Percentiles rank a stretch among this genome's conserved stretches.
phyloP scores from a whole-genome alignment of 2,329 filamentous ascomycete genomes.

The Claviceps humidiphila region DNA sequence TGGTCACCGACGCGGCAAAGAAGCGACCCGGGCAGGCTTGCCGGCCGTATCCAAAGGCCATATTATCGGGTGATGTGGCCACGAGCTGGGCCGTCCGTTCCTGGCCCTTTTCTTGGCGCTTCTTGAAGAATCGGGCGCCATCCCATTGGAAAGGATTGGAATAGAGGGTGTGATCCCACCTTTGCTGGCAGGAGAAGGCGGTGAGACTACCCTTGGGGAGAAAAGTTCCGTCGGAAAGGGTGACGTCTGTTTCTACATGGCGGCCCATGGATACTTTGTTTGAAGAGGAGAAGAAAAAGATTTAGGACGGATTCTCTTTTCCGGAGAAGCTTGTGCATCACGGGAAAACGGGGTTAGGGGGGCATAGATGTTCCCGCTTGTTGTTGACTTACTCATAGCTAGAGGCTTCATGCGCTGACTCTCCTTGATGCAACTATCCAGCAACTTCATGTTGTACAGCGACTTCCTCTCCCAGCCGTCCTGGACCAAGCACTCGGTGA shows the following conservation, averaged over 20 bases:
- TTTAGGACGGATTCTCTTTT: not conserved
- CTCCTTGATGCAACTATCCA: slow-evolving; percentile 35
- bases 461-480: slow-evolving; percentile 3
- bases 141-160: slow-evolving; percentile 21
- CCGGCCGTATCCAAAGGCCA: slow-evolving; percentile 41
- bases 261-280: slow-evolving; percentile 5
- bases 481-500: slow-evolving; percentile 6
- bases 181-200: not conserved
- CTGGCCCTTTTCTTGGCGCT: slow-evolving; percentile 22
- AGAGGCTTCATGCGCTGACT: slow-evolving; percentile 31
- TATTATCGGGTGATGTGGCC: slow-evolving; percentile 31
- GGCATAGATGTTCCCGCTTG: no score
- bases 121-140: slow-evolving; percentile 30
- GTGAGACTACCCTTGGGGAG: slow-evolving; percentile 3
- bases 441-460: slow-evolving; percentile 23
- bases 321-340: not conserved
- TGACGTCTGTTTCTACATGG: not conserved
- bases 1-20: slow-evolving; percentile 39
- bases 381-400: slow-evolving; percentile 12
- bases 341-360: not conserved
- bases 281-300: not conserved
- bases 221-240: slow-evolving; percentile 6
- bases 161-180: slow-evolving; percentile 1
- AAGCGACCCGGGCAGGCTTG: slow-evolving; percentile 42
- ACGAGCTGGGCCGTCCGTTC: slow-evolving; percentile 27